Evolutionary conservation across 306 rosid genomes (phyloP).

Genomic region (Cicer judaicum): DNA sequence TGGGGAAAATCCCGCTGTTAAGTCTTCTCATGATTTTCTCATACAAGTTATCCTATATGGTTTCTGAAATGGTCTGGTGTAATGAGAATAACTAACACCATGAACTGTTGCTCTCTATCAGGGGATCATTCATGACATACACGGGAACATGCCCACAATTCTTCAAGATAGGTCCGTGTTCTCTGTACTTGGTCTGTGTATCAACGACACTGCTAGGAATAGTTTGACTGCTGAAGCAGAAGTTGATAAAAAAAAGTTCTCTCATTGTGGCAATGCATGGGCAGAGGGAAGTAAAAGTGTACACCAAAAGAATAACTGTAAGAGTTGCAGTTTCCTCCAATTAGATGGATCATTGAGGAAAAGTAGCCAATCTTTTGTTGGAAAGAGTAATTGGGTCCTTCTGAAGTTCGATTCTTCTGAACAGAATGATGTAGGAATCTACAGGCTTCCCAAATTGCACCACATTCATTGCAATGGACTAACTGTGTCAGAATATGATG

Average conservation of each 20-base stretch:
- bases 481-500: conserved; percentile 64
- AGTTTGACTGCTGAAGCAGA: conserved; percentile 43
- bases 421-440: conserved; percentile 49
- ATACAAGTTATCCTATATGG: conserved; percentile 37
- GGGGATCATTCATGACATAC: conserved; percentile 64
- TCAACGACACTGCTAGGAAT: conserved; percentile 46
- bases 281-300: conserved; percentile 43
- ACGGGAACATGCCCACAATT: conserved; percentile 62
- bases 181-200: conserved; percentile 68
- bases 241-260: conserved; percentile 45
- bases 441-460: conserved; percentile 73
- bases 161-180: conserved; percentile 70
- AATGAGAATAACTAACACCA: conserved; percentile 35
- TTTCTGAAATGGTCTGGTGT: conserved; percentile 35
- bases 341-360: conserved; percentile 58
- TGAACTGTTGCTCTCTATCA: conserved; percentile 51
- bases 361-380: conserved; percentile 50
- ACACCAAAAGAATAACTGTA: conserved; percentile 40
- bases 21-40: conserved; percentile 29
- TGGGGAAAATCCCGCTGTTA: conserved; percentile 29
- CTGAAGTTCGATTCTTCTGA: conserved; percentile 58
- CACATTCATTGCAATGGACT: conserved; percentile 84
- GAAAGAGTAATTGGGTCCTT: conserved; percentile 59
- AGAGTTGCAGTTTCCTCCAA: conserved; percentile 51
- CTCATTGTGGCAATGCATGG: conserved; percentile 49